These are phyloP conservation scores for button mushroom (Agaricus bisporus) DNA, from an alignment of 768 basidiomycete species.

Conservation along the genomic window DNA sequence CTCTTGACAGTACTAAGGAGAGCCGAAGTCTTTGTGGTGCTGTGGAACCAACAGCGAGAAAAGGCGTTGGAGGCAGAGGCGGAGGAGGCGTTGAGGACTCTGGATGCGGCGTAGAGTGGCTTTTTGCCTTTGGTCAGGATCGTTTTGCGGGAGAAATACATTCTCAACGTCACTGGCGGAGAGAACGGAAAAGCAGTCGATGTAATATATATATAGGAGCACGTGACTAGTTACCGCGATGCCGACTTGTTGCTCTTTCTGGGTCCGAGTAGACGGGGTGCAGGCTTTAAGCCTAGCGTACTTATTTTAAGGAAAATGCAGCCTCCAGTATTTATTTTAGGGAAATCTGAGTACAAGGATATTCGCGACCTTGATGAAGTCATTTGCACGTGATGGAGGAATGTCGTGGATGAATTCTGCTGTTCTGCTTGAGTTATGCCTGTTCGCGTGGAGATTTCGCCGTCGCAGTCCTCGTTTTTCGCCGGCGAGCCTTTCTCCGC, in stretches of 20 bases:
- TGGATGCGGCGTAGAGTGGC: conserved; percentile 52
- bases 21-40: conserved; percentile 47
- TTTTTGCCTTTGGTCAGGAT: conserved; percentile 45
- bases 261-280: too few relatives aligned
- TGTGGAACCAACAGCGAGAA: conserved; percentile 45
- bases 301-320: too few relatives aligned
- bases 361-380: too few relatives aligned
- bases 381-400: too few relatives aligned
- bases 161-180: conserved; percentile 13
- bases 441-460: conserved; percentile 65
- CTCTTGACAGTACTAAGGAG: conserved; percentile 39
- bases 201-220: background rate
- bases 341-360: too few relatives aligned
- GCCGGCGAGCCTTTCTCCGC: conserved; percentile 87
- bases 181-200: background rate
- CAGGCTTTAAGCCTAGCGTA: too few relatives aligned
- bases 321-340: too few relatives aligned
- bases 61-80: conserved; percentile 42
- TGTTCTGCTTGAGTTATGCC: background rate
- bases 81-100: conserved; percentile 45
- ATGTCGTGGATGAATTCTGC: too few relatives aligned
- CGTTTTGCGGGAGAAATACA: conserved; percentile 48
- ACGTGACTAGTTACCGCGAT: background rate
- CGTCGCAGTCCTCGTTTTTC: conserved; percentile 86
- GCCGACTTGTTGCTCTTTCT: too few relatives aligned